Conservation (phyloP, 2,329 filamentous ascomycete genomes). For the Paecilomyces dactylethromorphus region DNA sequence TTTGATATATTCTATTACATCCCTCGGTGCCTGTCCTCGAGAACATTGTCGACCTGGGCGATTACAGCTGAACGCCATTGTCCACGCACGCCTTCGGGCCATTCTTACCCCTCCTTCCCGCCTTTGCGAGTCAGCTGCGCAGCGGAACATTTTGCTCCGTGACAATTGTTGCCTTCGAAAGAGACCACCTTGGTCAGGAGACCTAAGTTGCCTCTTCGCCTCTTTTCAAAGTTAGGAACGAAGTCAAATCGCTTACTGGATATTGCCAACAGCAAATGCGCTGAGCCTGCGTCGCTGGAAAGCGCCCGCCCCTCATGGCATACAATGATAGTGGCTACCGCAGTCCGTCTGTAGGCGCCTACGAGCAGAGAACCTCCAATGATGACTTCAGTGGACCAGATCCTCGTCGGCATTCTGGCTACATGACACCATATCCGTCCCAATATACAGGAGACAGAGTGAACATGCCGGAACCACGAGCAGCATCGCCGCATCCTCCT, state of each 20-base stretch:
- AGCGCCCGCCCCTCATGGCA: constrained; percentile 23
- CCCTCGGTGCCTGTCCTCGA: not conserved
- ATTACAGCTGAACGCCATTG: not conserved
- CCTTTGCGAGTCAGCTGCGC: not conserved
- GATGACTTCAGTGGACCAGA: constrained; percentile 12
- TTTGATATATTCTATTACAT: not conserved
- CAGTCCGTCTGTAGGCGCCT: constrained; percentile 17
- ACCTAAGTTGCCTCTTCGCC: not conserved
- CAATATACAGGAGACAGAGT: constrained; percentile 22
- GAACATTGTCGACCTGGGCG: not conserved
- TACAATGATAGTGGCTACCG: constrained; percentile 35
- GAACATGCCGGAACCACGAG: constrained; percentile 29
- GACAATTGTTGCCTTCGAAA: constrained; percentile 30
- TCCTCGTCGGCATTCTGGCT: constrained; percentile 18
- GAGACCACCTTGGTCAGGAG: not conserved
- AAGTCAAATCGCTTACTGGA: not conserved
- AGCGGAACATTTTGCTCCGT: constrained; percentile 13
- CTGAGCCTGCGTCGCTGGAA: not conserved
- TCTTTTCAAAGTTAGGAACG: constrained; percentile 17
- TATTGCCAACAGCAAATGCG: not conserved
- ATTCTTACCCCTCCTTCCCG: not conserved
- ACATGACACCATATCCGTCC: constrained; percentile 25
- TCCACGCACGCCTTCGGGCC: not conserved
- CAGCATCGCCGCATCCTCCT: not conserved
- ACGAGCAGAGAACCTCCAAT: constrained; percentile 14